Conservation (phyloP, 805 yeast species). For the Wickerhamomyces xylosicus region DNA sequence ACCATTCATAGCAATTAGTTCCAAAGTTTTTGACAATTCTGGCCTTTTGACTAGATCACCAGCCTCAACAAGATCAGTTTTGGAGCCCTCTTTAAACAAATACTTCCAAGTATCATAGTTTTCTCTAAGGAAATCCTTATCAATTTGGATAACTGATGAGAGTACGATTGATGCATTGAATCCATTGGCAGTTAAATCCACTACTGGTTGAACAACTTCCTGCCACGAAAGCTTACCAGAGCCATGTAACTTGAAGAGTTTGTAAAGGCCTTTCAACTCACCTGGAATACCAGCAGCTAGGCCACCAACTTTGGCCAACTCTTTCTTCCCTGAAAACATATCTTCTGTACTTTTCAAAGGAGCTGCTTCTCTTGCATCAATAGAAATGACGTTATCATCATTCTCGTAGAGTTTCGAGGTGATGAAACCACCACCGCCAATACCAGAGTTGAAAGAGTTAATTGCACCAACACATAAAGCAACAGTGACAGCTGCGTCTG, state of each 20-base stretch:
- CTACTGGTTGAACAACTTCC: conserved; percentile 67
- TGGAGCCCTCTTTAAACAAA: conserved; percentile 27
- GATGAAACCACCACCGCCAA: conserved; percentile 88
- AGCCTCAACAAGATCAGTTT: conserved; percentile 25
- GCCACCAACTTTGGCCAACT: conserved; percentile 65
- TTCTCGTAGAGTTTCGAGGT: conserved; percentile 29
- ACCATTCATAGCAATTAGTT: conserved; percentile 65
- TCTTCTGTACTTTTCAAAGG: conserved; percentile 51
- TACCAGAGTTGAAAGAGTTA: conserved; percentile 77
- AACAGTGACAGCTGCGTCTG: conserved; percentile 86
- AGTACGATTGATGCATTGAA: conserved; percentile 42
- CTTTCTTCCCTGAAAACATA: conserved; percentile 48
- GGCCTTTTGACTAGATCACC: conserved; percentile 61
- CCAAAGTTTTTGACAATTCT: conserved; percentile 55
- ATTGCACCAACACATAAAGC: conserved; percentile 82
- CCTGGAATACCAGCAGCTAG: conserved; percentile 89
- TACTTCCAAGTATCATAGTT: conserved; percentile 45
- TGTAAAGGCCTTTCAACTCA: conserved; percentile 75
- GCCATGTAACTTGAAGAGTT: conserved; percentile 48
- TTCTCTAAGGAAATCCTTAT: conserved; percentile 22
- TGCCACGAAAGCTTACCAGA: conserved; percentile 66
- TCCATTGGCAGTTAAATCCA: conserved; percentile 53
- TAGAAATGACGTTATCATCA: conserved; percentile 41
- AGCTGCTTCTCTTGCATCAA: conserved; percentile 88
- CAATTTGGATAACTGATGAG: conserved; percentile 30